Conservation (phyloP, 805 yeast genomes). For the Ogataea nonfermentans region DNA sequence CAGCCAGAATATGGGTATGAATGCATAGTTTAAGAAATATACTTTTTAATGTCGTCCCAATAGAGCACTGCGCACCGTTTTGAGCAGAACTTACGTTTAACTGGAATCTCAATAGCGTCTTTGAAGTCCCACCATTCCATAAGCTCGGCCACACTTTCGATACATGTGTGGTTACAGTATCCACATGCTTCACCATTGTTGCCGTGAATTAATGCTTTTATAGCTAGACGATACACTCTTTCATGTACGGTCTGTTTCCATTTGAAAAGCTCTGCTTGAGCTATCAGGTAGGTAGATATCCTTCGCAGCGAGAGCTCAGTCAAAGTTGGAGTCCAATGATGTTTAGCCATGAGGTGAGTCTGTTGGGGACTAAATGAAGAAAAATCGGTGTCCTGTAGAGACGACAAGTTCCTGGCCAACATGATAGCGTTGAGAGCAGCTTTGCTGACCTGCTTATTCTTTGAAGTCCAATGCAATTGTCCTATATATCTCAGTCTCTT, state of each 20-base stretch:
- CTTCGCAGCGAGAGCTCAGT: slow-evolving; percentile 46
- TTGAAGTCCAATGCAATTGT: slow-evolving; percentile 30
- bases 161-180: slow-evolving; percentile 44
- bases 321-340: slow-evolving; percentile 43
- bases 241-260: slow-evolving; percentile 53
- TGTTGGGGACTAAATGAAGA: slow-evolving; percentile 16
- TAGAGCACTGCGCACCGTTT: slow-evolving; percentile 44
- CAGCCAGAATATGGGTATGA: slow-evolving; percentile 52
- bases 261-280: slow-evolving; percentile 49
- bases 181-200: slow-evolving; percentile 52
- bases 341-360: slow-evolving; percentile 9
- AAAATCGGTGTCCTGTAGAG: slow-evolving; percentile 32
- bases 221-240: slow-evolving; percentile 43
- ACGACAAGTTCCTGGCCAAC: slow-evolving; percentile 32
- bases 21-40: slow-evolving; percentile 3
- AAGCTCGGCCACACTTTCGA: slow-evolving; percentile 57
- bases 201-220: slow-evolving; percentile 53
- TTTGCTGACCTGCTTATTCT: slow-evolving; percentile 23
- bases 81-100: slow-evolving; percentile 54
- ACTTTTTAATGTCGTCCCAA: slow-evolving; percentile 21
- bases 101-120: slow-evolving; percentile 48
- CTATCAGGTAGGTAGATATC: slow-evolving; percentile 51
- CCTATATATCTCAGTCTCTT: slow-evolving; percentile 26
- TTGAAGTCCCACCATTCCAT: slow-evolving; percentile 69
- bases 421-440: slow-evolving; percentile 23